These are phyloP conservation scores for Rhizopogon hawkerae DNA, from an alignment of 1,284 basidiomycete species.

Conservation along the genomic window DNA sequence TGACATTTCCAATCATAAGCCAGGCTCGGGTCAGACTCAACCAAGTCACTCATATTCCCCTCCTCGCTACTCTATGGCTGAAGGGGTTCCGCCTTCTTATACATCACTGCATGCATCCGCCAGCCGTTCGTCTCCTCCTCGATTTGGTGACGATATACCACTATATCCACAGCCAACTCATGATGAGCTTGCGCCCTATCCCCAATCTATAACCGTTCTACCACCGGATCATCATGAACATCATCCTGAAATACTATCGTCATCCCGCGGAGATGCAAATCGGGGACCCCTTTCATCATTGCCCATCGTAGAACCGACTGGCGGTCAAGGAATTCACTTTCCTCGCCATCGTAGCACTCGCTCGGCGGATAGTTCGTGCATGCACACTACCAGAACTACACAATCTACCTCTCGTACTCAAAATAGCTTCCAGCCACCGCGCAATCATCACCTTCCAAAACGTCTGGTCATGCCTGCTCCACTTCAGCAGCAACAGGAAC, in stretches of 20 bases:
- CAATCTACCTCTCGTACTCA: conserved; percentile 11
- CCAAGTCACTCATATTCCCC: conserved; percentile 11
- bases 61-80: conserved; percentile 5
- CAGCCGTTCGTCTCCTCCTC: conserved; percentile 5
- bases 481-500: conserved; percentile 27
- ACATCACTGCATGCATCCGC: neutral
- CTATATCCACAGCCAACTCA: conserved; percentile 4
- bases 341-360: conserved; percentile 9
- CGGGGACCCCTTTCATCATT: conserved; percentile 3
- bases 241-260: conserved; percentile 9
- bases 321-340: neutral
- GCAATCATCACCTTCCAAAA: conserved; percentile 44
- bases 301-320: conserved; percentile 2
- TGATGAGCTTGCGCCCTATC: conserved; percentile 12
- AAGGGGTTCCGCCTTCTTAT: neutral
- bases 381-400: neutral
- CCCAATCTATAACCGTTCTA: conserved; percentile 11
- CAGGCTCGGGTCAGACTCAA: neutral
- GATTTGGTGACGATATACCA: conserved; percentile 7
- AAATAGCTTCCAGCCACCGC: conserved; percentile 20
- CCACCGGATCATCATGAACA: conserved; percentile 20
- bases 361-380: conserved; percentile 10
- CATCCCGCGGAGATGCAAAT: conserved; percentile 5
- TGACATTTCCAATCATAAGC: conserved; percentile 2
- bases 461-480: conserved; percentile 61